phyloP scores from a whole-genome alignment of 2,329 filamentous ascomycete genomes.

The Coleophoma crateriformis region DNA sequence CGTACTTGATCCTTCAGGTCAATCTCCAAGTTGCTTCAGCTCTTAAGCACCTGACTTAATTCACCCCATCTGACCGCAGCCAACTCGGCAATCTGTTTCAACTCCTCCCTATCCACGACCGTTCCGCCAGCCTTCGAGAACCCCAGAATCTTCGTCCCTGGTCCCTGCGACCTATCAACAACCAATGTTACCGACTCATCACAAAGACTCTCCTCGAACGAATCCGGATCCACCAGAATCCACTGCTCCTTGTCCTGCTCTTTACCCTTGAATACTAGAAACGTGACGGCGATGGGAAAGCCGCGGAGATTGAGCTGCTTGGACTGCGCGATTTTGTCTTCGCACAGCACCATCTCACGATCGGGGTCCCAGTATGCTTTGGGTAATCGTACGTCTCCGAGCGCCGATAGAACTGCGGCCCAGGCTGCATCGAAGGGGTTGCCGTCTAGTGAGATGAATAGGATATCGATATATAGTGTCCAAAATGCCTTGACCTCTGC shows the following conservation, averaged over 20 bases:
- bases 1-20: no score
- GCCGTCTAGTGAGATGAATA: constrained; percentile 89
- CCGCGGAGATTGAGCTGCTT: constrained; percentile 54
- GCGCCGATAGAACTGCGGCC: constrained; percentile 75
- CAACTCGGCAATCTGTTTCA: constrained; percentile 52
- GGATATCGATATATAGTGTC: constrained; percentile 91
- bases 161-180: constrained; percentile 53
- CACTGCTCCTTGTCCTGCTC: constrained; percentile 48
- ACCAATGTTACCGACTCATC: constrained; percentile 78
- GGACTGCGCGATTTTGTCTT: constrained; percentile 48
- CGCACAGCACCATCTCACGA: constrained; percentile 72
- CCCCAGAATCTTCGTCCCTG: constrained; percentile 51
- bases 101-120: constrained; percentile 56
- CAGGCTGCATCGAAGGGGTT: constrained; percentile 90
- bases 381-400: constrained; percentile 73
- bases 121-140: constrained; percentile 83
- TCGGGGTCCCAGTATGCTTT: constrained; percentile 80
- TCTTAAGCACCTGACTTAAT: constrained; percentile 15
- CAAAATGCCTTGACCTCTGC: constrained; percentile 77
- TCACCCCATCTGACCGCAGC: constrained; percentile 62
- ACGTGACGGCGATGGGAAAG: constrained; percentile 71
- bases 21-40: constrained; percentile 8
- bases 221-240: constrained; percentile 84
- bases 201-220: constrained; percentile 81
- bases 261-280: constrained; percentile 68